These are phyloP conservation scores for Macroventuria anomochaeta DNA, from an alignment of 2,329 filamentous ascomycete species.

Conservation along the genomic window DNA sequence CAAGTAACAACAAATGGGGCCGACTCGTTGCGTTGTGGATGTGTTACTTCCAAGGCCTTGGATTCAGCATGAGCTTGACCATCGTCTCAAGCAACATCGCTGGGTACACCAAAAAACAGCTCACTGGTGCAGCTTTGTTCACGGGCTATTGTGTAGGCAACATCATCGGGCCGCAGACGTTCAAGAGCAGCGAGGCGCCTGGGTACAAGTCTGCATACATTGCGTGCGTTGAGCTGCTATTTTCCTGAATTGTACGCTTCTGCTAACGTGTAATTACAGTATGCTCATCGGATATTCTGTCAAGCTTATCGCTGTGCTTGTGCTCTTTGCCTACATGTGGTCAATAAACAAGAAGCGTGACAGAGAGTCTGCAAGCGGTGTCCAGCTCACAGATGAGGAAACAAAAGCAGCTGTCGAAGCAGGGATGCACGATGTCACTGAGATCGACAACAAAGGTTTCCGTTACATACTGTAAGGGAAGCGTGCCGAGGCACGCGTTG, in stretches of 20 bases:
- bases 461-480: constrained; percentile 44
- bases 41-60: constrained; percentile 55
- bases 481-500: not conserved
- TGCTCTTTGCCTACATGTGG: constrained; percentile 48
- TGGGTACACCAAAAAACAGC: constrained; percentile 57
- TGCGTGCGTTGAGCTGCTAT: too few relatives aligned
- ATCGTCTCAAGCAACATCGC: constrained; percentile 54
- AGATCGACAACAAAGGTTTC: constrained; percentile 55
- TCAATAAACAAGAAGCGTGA: constrained; percentile 45
- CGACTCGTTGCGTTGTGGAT: constrained; percentile 38
- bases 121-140: constrained; percentile 58
- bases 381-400: constrained; percentile 36
- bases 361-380: constrained; percentile 26
- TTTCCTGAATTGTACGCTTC: too few relatives aligned
- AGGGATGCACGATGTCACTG: constrained; percentile 52
- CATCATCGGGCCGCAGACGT: constrained; percentile 53
- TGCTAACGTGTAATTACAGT: too few relatives aligned
- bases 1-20: constrained; percentile 34
- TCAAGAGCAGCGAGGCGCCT: constrained; percentile 47
- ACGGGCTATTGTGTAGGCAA: constrained; percentile 53
- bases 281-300: constrained; percentile 52
- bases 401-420: constrained; percentile 47
- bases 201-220: constrained; percentile 38
- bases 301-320: constrained; percentile 46
- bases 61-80: constrained; percentile 41